These are phyloP conservation scores for Mortierella sp. DNA, from an alignment of 371 early-diverging fungal genomes.

Conservation along the genomic window DNA sequence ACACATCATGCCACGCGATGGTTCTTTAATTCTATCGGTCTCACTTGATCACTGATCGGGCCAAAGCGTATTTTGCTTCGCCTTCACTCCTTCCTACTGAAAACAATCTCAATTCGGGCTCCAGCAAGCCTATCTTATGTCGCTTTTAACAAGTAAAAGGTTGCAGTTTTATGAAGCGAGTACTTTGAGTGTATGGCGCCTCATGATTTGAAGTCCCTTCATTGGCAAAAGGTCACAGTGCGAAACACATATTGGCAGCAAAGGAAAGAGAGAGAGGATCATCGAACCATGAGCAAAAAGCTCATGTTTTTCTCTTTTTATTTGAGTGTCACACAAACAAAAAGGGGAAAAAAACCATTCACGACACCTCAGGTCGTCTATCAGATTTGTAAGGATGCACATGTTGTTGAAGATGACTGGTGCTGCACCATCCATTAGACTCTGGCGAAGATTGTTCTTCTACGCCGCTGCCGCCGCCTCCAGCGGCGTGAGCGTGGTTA, in stretches of 20 bases:
- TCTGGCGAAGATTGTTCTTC: background rate
- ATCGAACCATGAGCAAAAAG: background rate
- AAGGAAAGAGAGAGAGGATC: background rate
- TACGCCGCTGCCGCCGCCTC: background rate
- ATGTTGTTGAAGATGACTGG: background rate
- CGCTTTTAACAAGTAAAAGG: too few species aligned
- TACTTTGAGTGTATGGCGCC: too few species aligned
- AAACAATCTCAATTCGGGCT: background rate
- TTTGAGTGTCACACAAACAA: background rate
- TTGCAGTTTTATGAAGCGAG: too few species aligned
- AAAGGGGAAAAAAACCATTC: background rate
- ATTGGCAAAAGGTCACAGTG: too few species aligned
- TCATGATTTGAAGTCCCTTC: too few species aligned
- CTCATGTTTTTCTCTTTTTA: background rate
- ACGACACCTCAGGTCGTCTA: background rate
- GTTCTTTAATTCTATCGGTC: background rate
- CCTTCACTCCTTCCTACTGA: background rate
- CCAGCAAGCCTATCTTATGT: too few species aligned
- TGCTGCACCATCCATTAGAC: slow-evolving; percentile 7
- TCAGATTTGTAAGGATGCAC: background rate
- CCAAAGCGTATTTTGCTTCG: too few species aligned
- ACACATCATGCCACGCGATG: too few species aligned
- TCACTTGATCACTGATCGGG: too few species aligned
- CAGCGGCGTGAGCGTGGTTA: background rate
- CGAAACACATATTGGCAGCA: background rate